Percentiles rank a stretch among this genome's conserved stretches.
Conservation (phyloP, 257 asterid genomes). For the Paulownia fortunei region DNA sequence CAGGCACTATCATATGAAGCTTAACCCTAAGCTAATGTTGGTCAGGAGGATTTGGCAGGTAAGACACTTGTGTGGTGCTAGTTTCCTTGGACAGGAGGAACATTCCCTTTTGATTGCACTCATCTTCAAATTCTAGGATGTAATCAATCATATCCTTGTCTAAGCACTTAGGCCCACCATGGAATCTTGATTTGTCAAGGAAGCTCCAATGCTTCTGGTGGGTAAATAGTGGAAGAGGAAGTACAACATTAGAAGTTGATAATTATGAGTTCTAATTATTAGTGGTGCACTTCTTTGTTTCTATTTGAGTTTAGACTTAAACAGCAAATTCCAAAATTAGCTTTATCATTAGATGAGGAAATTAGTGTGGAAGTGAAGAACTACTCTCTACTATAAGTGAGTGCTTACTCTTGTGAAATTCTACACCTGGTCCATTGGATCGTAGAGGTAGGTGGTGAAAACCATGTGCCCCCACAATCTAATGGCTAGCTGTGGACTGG, state of each 20-base stretch:
- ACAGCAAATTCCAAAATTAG: background rate
- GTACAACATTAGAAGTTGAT: background rate
- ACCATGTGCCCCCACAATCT: no score
- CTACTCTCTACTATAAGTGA: no score
- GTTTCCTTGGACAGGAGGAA: slow-evolving; percentile 31
- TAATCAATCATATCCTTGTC: slow-evolving; percentile 20
- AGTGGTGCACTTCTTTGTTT: background rate
- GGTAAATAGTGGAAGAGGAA: background rate
- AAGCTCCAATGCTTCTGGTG: background rate
- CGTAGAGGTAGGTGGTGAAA: no score
- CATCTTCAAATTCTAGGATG: background rate
- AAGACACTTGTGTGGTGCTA: slow-evolving; percentile 1
- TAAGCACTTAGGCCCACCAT: slow-evolving; percentile 28
- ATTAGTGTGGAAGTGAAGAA: no score
- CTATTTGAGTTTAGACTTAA: background rate
- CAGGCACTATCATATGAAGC: background rate
- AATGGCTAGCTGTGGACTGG: background rate
- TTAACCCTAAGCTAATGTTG: background rate
- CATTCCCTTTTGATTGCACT: slow-evolving; percentile 6
- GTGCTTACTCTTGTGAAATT: no score
- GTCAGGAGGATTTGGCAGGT: background rate
- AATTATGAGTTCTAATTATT: no score
- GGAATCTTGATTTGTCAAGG: slow-evolving; percentile 37
- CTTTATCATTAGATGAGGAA: background rate
- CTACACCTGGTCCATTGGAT: no score